These are phyloP conservation scores for Areca catechu DNA, from an alignment of 176 grass and related monocot species.

Conservation along the genomic window DNA sequence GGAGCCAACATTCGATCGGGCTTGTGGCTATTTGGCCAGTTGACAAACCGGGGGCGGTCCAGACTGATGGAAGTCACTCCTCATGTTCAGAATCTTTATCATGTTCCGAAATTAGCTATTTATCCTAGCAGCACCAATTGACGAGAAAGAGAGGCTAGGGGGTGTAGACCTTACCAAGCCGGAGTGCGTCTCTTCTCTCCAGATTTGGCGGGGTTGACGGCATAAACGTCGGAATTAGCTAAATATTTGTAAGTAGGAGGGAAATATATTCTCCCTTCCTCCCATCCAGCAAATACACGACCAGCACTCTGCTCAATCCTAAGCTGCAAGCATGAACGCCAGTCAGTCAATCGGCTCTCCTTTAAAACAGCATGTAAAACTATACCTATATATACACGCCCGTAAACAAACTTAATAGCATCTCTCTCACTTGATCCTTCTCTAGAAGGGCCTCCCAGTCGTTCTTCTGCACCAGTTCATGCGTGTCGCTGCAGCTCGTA, in stretches of 20 bases:
- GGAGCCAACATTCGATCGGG: no score
- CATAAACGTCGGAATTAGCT: conserved; percentile 63
- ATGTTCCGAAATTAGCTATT: no score
- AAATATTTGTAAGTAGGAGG: conserved; percentile 91
- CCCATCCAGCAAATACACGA: conserved; percentile 63
- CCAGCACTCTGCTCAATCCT: conserved; percentile 52
- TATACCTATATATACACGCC: no score
- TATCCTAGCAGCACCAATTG: no score
- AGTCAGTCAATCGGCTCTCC: no score
- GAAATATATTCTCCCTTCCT: conserved; percentile 73
- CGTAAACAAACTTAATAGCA: not conserved
- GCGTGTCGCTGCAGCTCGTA: conserved; percentile 10
- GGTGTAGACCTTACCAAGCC: conserved; percentile 47
- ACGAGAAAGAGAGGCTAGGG: no score
- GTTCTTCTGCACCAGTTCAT: conserved; percentile 34
- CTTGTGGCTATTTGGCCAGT: no score
- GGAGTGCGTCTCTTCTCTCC: conserved; percentile 59
- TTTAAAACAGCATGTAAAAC: no score
- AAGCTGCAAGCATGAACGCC: conserved; percentile 25
- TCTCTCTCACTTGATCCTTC: conserved; percentile 43
- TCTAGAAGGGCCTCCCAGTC: conserved; percentile 61
- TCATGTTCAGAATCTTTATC: no score
- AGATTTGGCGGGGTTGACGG: conserved; percentile 28
- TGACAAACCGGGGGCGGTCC: no score
- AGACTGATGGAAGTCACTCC: no score